Conservation (phyloP, 2,329 filamentous ascomycete species). For the Salinomyces thailandicus region DNA sequence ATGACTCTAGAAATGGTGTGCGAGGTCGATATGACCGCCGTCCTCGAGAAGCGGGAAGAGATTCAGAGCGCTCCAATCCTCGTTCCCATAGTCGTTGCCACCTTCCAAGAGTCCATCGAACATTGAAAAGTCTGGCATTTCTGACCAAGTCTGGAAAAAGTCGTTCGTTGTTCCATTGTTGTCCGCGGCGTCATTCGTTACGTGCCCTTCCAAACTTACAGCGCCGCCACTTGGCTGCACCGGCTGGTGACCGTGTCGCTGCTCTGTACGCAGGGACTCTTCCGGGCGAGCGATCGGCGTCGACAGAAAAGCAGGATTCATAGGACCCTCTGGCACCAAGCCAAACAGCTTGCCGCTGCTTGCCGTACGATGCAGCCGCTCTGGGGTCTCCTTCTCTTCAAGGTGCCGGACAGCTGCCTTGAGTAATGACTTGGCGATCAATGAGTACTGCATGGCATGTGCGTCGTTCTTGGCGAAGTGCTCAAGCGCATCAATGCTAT, state of each 20-base stretch:
- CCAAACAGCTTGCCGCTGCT: slow-evolving; percentile 22
- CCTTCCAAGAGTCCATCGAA: slow-evolving; percentile 4
- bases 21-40: background rate
- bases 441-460: slow-evolving; percentile 22
- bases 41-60: slow-evolving; percentile 4
- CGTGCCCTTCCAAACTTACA: background rate
- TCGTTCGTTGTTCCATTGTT: background rate
- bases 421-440: slow-evolving; percentile 18
- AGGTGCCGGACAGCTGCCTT: slow-evolving; percentile 14
- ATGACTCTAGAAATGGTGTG: background rate
- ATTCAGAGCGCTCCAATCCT: slow-evolving; percentile 2
- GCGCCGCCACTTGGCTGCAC: background rate
- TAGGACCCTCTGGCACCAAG: slow-evolving; percentile 8
- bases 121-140: slow-evolving; percentile 1
- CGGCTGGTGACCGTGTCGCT: background rate
- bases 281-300: background rate
- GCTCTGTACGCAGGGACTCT: background rate
- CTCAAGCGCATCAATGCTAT: slow-evolving; percentile 15
- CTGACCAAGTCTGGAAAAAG: background rate
- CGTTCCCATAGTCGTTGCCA: background rate
- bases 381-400: slow-evolving; percentile 13
- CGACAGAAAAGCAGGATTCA: background rate
- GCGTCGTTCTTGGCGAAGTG: slow-evolving; percentile 21
- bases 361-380: slow-evolving; percentile 14
- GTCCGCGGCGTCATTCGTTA: background rate